A percentile compares a stretch with the other conserved stretches of the same genome.
phyloP scores from a whole-genome alignment of 2,329 filamentous ascomycete species.

The Cryphonectria radicalis region DNA sequence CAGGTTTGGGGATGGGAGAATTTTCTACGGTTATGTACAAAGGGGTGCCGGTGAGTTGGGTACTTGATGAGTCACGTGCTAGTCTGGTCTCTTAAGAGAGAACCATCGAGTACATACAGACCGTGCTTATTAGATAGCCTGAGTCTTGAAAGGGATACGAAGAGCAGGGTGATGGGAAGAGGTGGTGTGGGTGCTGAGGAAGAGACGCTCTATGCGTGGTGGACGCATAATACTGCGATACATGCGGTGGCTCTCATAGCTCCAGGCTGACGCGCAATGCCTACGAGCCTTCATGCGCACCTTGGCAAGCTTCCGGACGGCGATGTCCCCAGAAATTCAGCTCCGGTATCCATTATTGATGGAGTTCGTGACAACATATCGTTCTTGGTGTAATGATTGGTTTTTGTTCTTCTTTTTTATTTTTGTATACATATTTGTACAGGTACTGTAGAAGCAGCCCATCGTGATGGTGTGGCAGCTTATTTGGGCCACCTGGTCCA shows the following conservation, averaged over 20 bases:
- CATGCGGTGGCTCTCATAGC: neutral
- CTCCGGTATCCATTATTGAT: neutral
- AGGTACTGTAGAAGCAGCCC: neutral
- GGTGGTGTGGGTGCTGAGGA: neutral
- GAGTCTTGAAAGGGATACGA: neutral
- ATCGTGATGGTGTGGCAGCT: conserved; percentile 31
- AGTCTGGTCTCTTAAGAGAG: neutral
- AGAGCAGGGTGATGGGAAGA: neutral
- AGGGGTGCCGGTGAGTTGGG: neutral
- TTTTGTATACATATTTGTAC: conserved; percentile 21
- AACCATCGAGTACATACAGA: neutral
- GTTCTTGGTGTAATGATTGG: neutral
- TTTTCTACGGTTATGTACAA: neutral
- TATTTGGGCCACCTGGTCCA: conserved; percentile 65
- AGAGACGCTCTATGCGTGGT: neutral
- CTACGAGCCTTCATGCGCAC: neutral
- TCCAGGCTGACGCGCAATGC: neutral
- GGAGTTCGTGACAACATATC: neutral
- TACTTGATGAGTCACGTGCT: conserved; percentile 27
- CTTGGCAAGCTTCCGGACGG: neutral
- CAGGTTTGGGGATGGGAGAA: neutral
- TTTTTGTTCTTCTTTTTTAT: neutral
- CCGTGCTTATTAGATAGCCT: neutral
- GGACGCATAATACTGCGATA: neutral
- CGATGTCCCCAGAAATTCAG: neutral